Percentiles rank a stretch among this genome's conserved stretches.
Evolutionary conservation across 495 filamentous ascomycete species (phyloP).

Genomic region (Trichoderma gamsii): DNA sequence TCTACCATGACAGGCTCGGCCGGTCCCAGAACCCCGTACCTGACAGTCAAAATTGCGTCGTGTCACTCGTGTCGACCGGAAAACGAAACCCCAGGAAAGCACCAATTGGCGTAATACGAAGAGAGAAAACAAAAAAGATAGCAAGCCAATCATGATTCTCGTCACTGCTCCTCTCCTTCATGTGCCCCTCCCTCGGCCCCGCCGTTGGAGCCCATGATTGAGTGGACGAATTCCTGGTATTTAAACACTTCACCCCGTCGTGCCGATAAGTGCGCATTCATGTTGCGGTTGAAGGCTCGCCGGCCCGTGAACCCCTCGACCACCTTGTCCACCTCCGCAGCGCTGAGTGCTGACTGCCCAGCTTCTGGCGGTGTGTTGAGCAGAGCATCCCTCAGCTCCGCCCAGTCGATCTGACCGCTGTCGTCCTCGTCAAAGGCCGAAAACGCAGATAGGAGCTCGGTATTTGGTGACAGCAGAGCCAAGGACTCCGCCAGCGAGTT

Average conservation of each 20-base stretch:
- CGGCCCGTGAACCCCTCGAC: conserved; percentile 78
- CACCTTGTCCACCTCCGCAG: conserved; percentile 74
- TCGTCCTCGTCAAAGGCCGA: conserved; percentile 95
- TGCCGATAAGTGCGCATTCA: conserved; percentile 35
- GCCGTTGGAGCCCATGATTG: conserved; percentile 45
- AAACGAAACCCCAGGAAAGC: background rate
- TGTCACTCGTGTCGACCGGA: conserved; percentile 6
- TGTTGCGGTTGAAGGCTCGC: conserved; percentile 61
- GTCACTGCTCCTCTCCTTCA: conserved; percentile 28
- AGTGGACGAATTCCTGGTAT: conserved; percentile 70
- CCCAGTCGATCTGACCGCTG: conserved; percentile 81
- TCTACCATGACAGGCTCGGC: background rate
- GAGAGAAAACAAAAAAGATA: background rate
- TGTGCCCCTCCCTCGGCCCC: conserved; percentile 30
- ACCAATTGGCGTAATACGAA: background rate
- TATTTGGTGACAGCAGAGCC: conserved; percentile 61
- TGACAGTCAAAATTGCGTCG: background rate
- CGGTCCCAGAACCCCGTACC: background rate
- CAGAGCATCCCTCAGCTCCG: conserved; percentile 74
- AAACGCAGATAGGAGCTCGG: conserved; percentile 79
- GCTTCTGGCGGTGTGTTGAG: conserved; percentile 72
- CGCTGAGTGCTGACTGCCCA: conserved; percentile 60
- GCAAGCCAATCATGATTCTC: background rate
- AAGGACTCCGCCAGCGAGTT: conserved; percentile 67
- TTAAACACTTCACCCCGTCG: conserved; percentile 67